Conservation (phyloP, 305 asterid genomes). For the Ilex paraguariensis region DNA sequence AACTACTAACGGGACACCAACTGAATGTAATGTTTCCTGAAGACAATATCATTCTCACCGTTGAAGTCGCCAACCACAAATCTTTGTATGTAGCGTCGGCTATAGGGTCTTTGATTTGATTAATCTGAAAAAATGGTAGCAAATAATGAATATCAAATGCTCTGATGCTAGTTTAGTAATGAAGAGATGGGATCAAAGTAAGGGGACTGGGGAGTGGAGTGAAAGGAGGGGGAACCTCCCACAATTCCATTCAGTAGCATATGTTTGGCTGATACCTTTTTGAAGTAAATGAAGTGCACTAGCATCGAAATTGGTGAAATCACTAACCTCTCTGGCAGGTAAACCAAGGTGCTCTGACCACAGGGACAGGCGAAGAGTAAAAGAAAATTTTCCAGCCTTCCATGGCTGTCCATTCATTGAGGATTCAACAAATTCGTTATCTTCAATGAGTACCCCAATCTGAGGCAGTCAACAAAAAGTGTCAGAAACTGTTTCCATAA, state of each 20-base stretch:
- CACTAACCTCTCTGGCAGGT: constrained; percentile 53
- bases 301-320: constrained; percentile 8
- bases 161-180: background rate
- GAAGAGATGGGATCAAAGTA: background rate
- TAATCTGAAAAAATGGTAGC: constrained; percentile 39
- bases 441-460: constrained; percentile 85
- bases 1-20: background rate
- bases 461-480: constrained; percentile 14
- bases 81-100: constrained; percentile 61
- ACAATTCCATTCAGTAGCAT: no score
- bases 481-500: background rate
- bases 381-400: constrained; percentile 87
- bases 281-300: constrained; percentile 8
- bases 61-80: constrained; percentile 71
- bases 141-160: background rate
- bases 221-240: background rate
- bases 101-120: constrained; percentile 65
- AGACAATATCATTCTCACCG: constrained; percentile 36
- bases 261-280: background rate
- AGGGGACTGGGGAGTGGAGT: background rate
- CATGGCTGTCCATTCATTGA: constrained; percentile 71
- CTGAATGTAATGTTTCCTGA: background rate
- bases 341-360: constrained; percentile 98
- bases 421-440: constrained; percentile 75
- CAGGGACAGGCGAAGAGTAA: constrained; percentile 67